These are phyloP conservation scores for Schrenkiella parvula DNA, from an alignment of 345 rosid species.

Conservation along the genomic window DNA sequence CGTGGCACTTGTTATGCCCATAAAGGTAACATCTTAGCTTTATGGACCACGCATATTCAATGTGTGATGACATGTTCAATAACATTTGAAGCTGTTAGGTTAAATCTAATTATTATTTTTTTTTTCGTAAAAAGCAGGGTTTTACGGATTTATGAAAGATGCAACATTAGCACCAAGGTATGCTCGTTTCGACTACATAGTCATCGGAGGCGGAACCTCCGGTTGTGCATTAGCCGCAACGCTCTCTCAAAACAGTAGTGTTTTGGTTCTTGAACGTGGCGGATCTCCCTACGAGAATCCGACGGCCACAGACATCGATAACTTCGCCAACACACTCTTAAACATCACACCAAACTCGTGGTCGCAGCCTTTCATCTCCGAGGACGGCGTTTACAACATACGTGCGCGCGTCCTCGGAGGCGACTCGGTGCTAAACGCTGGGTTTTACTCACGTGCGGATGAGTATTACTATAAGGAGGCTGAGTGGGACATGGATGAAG, in stretches of 20 bases:
- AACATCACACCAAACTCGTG: conserved; percentile 45
- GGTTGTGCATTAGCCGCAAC: conserved; percentile 81
- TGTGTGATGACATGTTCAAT: not conserved
- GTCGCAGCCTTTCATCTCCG: conserved; percentile 59
- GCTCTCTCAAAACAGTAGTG: conserved; percentile 45
- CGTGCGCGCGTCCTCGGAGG: conserved; percentile 79
- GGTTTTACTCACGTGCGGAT: conserved; percentile 63
- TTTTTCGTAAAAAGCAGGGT: conserved; percentile 35
- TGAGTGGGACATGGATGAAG: conserved; percentile 44
- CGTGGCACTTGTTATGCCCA: conserved; percentile 37
- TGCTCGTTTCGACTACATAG: conserved; percentile 54
- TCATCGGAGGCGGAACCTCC: conserved; percentile 77
- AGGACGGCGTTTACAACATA: conserved; percentile 66
- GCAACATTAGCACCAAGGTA: conserved; percentile 47
- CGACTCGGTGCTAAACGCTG: conserved; percentile 63
- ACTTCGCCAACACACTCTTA: conserved; percentile 34
- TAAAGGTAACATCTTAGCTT: conserved; percentile 33
- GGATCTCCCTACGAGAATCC: conserved; percentile 56
- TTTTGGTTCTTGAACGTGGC: conserved; percentile 71
- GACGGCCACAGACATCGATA: conserved; percentile 33
- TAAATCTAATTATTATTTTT: no score
- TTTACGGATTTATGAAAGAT: conserved; percentile 49
- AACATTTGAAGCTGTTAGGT: not conserved
- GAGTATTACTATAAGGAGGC: conserved; percentile 32
- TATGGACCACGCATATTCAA: not conserved